A percentile compares a stretch with the other conserved stretches of the same genome.
Evolutionary conservation across 352 stramenopile genomes (phyloP).

Genomic region (Lagenidium sp.): DNA sequence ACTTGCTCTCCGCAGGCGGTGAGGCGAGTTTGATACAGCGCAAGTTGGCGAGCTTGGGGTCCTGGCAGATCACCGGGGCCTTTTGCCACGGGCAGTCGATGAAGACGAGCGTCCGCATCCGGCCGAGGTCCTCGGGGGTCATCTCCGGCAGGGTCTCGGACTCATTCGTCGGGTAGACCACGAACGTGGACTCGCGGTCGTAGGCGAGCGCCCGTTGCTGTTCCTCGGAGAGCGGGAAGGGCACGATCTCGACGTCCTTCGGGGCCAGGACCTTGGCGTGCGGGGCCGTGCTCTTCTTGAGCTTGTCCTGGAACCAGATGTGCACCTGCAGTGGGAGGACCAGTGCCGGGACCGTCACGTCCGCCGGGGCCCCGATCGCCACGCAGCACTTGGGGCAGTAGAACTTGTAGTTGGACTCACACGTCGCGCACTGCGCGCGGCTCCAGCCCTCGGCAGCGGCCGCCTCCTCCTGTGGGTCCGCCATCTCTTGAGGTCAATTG

Average conservation of each 20-base stretch:
- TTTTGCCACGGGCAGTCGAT: slow-evolving; percentile 87
- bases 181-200: slow-evolving; percentile 45
- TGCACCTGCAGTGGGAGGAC: slow-evolving; percentile 67
- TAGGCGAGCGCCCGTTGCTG: slow-evolving; percentile 25
- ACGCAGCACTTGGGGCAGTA: slow-evolving; percentile 75
- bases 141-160: slow-evolving; percentile 59
- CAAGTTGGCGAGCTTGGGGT: slow-evolving; percentile 40
- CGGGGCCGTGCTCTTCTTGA: slow-evolving; percentile 85
- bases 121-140: slow-evolving; percentile 36
- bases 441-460: slow-evolving; percentile 24
- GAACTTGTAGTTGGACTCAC: slow-evolving; percentile 81
- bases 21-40: slow-evolving; percentile 72
- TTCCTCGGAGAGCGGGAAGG: slow-evolving; percentile 27
- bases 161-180: slow-evolving; percentile 76
- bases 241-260: slow-evolving; percentile 62
- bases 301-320: slow-evolving; percentile 85
- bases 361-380: slow-evolving; percentile 40
- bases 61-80: slow-evolving; percentile 56
- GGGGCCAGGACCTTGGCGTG: slow-evolving; percentile 75
- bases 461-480: too few relatives aligned
- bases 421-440: slow-evolving; percentile 46
- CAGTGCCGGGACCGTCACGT: slow-evolving; percentile 38
- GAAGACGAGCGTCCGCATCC: slow-evolving; percentile 67
- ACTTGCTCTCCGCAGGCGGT: slow-evolving; percentile 74
- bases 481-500: slow-evolving; percentile 1